phyloP scores from a whole-genome alignment of 306 rosid species.

The Cicer cuneatum region DNA sequence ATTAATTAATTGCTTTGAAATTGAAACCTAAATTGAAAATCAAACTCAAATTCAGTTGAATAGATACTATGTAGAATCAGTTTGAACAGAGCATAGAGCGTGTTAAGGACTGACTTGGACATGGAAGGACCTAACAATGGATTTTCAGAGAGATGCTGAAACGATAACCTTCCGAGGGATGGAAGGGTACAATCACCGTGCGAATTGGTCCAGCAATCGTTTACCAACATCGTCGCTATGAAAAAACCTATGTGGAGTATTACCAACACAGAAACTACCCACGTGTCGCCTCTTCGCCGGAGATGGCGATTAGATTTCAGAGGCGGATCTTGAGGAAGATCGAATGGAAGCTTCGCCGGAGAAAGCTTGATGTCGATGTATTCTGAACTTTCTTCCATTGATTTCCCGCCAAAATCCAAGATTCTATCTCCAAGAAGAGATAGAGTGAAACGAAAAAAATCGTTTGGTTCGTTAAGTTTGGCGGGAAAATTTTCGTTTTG shows the following conservation, averaged over 20 bases:
- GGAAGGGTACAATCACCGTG: slow-evolving; percentile 66
- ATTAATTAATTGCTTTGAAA: background rate
- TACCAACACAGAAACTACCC: slow-evolving; percentile 84
- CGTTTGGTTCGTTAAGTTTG: slow-evolving; percentile 55
- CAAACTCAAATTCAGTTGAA: background rate
- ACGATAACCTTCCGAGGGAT: slow-evolving; percentile 74
- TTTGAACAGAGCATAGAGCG: background rate
- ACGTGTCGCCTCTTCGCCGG: slow-evolving; percentile 69
- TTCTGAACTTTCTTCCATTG: slow-evolving; percentile 50
- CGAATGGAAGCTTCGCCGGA: slow-evolving; percentile 32
- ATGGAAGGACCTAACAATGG: slow-evolving; percentile 92
- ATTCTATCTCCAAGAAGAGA: slow-evolving; percentile 20
- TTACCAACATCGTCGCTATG: slow-evolving; percentile 74
- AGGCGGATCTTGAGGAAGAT: slow-evolving; percentile 49
- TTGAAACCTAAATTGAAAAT: slow-evolving; percentile 2
- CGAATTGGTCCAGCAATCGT: slow-evolving; percentile 83
- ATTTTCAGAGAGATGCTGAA: slow-evolving; percentile 84
- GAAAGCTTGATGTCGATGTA: slow-evolving; percentile 60
- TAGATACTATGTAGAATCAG: background rate
- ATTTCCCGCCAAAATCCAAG: slow-evolving; percentile 36
- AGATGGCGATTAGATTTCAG: slow-evolving; percentile 46
- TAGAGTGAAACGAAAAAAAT: background rate
- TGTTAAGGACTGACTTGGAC: slow-evolving; percentile 64
- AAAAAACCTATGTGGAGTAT: slow-evolving; percentile 73
- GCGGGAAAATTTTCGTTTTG: slow-evolving; percentile 62